Evolutionary conservation across 495 filamentous ascomycete species (phyloP), one percentile per base, ranked within the genome.

Genomic region (Podospora appendiculata): DNA sequence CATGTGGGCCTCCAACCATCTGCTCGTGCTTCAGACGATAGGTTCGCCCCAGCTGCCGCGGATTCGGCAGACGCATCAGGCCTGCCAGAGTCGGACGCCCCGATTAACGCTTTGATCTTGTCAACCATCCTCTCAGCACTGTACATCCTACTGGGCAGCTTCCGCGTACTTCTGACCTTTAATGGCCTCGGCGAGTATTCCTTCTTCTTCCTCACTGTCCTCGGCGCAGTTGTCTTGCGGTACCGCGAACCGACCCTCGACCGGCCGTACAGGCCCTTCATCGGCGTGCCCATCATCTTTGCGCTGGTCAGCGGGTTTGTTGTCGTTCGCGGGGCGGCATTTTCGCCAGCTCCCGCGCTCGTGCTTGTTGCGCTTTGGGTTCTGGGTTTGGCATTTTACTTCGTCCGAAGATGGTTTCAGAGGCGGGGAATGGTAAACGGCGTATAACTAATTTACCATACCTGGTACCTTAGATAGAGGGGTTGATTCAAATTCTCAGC

Each of bases 171-270:
- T 3, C 58, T 83, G 8, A 81, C 77, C 3, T 78, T 81, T 59
- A 79, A 78, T 53, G 79, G 79, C 0, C 60, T 82, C 4, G 76
- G 71, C 10, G 79, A 81, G 58, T 81, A 78, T 52, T 67, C 73
- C 0, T 80, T 83, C 61, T 83, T 81, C 67, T 79, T 80, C 55
- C 61, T 83, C 6, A 79, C 77, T 3, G 76, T 80, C 4, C 51
- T 80, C 2, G 79, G 77, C 1, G 72, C 69, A 11, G 66, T 83
- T 11, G 54, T 78, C 7, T 60, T 82, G 32, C 65, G 79, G 32
- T 76, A 65, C 52, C 68, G 73, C 18, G 73, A 81, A 54, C 78
- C 77, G 0, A 50, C 53, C 0, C 58, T 80, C 0, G 55, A 54
- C 3, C 54, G 78, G 8, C 78, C 78, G 6, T 79, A 80, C 47